Percentiles rank a stretch among this genome's conserved stretches.
These are phyloP conservation scores for Annulohypoxylon bovei DNA, from an alignment of 495 filamentous ascomycete species.

Conservation along the genomic window DNA sequence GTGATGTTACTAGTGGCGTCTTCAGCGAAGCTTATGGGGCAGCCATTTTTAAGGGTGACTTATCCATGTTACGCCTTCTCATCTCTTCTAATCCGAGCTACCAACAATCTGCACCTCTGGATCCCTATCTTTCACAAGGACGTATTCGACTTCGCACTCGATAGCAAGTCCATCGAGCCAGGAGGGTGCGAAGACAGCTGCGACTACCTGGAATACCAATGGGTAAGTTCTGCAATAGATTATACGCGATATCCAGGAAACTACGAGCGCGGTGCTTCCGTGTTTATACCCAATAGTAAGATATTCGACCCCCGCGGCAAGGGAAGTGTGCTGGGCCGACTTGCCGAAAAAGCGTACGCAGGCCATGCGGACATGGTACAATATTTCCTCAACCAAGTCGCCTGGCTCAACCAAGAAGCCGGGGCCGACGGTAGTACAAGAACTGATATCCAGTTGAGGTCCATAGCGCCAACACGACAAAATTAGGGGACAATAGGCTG, in stretches of 20 bases:
- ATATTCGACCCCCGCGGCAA: neutral
- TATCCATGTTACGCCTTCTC: slow-evolving; percentile 40
- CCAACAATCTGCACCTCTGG: neutral
- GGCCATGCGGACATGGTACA: neutral
- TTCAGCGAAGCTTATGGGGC: neutral
- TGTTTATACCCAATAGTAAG: neutral
- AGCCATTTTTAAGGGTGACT: neutral
- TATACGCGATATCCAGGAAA: slow-evolving; percentile 2
- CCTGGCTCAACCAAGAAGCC: neutral
- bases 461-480: too few species aligned
- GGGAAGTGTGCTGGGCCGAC: neutral
- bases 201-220: neutral
- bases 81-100: neutral
- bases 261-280: neutral
- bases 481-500: too few species aligned
- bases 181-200: neutral
- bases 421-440: too few species aligned
- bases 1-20: neutral
- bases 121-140: neutral
- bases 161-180: neutral
- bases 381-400: neutral
- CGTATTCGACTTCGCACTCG: slow-evolving; percentile 16
- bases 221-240: neutral
- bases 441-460: too few species aligned
- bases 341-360: neutral